Evolutionary conservation across 1,139 yeast species (phyloP).

Genomic region (Groenewaldozyma auringiensis): DNA sequence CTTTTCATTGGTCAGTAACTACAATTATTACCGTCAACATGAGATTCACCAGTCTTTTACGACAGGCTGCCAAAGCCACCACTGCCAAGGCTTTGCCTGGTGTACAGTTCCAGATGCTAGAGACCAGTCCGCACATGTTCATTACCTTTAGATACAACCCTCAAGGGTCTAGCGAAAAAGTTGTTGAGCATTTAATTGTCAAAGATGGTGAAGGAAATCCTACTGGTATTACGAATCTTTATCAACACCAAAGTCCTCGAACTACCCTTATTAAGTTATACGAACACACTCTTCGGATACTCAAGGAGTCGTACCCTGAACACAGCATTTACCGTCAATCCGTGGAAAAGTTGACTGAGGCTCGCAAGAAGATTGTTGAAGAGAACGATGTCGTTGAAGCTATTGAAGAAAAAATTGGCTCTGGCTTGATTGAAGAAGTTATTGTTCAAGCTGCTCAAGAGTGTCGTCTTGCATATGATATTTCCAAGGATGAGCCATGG

Average conservation of each 20-base stretch:
- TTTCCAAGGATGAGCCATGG: conserved; percentile 62
- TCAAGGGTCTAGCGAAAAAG: conserved; percentile 9
- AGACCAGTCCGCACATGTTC: background rate
- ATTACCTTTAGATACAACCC: conserved; percentile 7
- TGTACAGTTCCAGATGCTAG: conserved; percentile 1
- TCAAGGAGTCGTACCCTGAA: conserved; percentile 56
- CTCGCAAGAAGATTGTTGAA: conserved; percentile 63
- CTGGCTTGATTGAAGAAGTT: conserved; percentile 79
- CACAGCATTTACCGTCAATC: conserved; percentile 71
- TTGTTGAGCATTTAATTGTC: conserved; percentile 46
- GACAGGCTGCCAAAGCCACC: conserved; percentile 34
- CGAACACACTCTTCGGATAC: conserved; percentile 55
- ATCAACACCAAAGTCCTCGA: conserved; percentile 77
- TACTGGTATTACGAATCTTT: conserved; percentile 73
- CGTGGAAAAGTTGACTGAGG: conserved; percentile 62
- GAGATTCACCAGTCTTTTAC: conserved; percentile 36
- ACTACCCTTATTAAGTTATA: conserved; percentile 69
- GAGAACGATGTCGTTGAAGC: conserved; percentile 53
- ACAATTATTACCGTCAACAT: conserved; percentile 24
- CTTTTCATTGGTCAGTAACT: background rate
- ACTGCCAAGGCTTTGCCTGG: background rate
- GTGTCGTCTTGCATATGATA: conserved; percentile 55
- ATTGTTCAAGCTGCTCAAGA: conserved; percentile 81
- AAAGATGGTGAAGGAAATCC: conserved; percentile 59
- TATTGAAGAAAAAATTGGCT: conserved; percentile 69